Conservation (phyloP, 495 filamentous ascomycete genomes). For the Mycothermus thermophilus region DNA sequence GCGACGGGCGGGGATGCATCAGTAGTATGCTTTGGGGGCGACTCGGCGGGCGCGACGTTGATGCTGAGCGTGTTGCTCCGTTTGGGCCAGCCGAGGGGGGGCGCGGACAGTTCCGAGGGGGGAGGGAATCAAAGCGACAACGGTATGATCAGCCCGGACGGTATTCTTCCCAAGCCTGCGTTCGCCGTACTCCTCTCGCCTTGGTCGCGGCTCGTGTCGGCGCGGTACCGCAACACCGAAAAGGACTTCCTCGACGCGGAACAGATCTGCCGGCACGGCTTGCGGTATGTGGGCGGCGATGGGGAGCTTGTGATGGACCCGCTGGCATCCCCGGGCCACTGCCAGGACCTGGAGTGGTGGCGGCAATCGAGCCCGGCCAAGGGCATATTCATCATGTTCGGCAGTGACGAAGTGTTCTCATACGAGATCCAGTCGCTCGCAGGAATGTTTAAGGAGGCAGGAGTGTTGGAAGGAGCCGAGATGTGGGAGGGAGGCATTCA, state of each 20-base stretch:
- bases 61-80: constrained; percentile 52
- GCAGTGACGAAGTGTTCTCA: constrained; percentile 57
- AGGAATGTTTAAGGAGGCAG: constrained; percentile 31
- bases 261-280: constrained; percentile 46
- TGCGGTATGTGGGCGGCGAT: constrained; percentile 46
- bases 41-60: constrained; percentile 61
- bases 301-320: constrained; percentile 36
- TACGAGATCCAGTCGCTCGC: constrained; percentile 45
- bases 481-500: constrained; percentile 52
- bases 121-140: no score
- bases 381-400: constrained; percentile 52
- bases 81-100: no score
- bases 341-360: constrained; percentile 52
- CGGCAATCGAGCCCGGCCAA: constrained; percentile 38
- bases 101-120: no score
- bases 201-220: constrained; percentile 46
- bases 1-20: constrained; percentile 37
- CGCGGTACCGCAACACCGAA: no score
- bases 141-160: no score
- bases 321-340: constrained; percentile 52
- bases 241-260: constrained; percentile 43
- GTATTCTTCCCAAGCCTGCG: constrained; percentile 29
- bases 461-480: constrained; percentile 30
- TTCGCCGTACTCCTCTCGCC: constrained; percentile 45
- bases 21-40: constrained; percentile 51